These are phyloP conservation scores for Puccinia horiana DNA, from an alignment of 1,284 basidiomycete genomes.

Conservation along the genomic window DNA sequence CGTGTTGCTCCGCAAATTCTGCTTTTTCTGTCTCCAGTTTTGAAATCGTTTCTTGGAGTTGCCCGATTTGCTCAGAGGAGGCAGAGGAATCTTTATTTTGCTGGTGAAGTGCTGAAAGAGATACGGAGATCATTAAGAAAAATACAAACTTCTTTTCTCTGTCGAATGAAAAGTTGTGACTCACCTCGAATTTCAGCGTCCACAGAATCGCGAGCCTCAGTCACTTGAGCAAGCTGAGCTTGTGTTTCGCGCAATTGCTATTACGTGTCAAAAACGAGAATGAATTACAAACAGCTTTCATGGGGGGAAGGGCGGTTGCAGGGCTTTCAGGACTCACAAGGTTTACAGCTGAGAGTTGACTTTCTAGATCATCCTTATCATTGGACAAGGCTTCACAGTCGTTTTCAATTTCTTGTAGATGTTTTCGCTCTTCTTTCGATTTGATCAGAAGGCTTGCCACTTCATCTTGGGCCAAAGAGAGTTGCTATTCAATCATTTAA, in stretches of 20 bases:
- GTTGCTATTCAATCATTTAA: neutral
- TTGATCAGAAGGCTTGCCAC: neutral
- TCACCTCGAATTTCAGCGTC: conserved; percentile 46
- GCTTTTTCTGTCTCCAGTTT: conserved; percentile 32
- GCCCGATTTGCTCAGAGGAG: conserved; percentile 27
- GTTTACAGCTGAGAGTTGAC: conserved; percentile 21
- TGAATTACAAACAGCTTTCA: neutral
- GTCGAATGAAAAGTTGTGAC: neutral
- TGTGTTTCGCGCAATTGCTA: conserved; percentile 35
- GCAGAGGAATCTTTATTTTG: conserved; percentile 10
- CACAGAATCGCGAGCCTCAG: conserved; percentile 34
- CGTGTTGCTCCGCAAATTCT: conserved; percentile 19
- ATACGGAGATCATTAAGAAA: neutral
- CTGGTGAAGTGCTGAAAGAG: conserved; percentile 24
- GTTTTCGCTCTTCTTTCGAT: conserved; percentile 17
- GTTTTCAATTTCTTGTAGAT: neutral
- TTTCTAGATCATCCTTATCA: conserved; percentile 10
- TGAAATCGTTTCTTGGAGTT: conserved; percentile 24
- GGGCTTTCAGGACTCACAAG: conserved; percentile 13
- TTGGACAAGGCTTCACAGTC: neutral
- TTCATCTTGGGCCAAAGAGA: conserved; percentile 13
- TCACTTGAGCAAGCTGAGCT: conserved; percentile 37
- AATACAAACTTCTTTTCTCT: neutral
- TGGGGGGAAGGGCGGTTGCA: neutral
- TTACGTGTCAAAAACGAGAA: neutral